phyloP scores from a whole-genome alignment of 495 filamentous ascomycete genomes.

The Hypoxylon cercidicola region DNA sequence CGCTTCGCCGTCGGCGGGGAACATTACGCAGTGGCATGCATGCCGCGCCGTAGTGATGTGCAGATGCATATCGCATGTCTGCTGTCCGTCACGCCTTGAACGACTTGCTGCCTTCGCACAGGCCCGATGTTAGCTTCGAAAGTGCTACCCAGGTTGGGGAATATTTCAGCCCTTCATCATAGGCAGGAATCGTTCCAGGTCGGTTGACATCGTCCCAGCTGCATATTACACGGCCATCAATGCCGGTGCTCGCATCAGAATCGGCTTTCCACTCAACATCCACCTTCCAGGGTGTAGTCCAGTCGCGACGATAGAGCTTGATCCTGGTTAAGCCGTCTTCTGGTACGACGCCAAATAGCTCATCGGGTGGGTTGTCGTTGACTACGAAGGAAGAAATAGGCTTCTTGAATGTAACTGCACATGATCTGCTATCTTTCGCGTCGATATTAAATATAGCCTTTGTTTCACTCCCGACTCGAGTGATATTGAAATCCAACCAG shows the following conservation, averaged over 20 bases:
- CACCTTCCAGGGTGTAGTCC: slow-evolving; percentile 79
- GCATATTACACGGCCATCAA: slow-evolving; percentile 80
- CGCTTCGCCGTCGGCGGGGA: background rate
- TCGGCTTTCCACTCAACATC: slow-evolving; percentile 72
- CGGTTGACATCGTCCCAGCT: slow-evolving; percentile 89
- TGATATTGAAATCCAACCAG: slow-evolving; percentile 73
- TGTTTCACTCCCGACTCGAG: slow-evolving; percentile 50
- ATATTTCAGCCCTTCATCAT: slow-evolving; percentile 82
- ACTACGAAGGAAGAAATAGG: slow-evolving; percentile 72
- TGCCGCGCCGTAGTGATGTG: slow-evolving; percentile 1
- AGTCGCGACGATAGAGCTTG: slow-evolving; percentile 77
- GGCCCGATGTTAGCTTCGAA: slow-evolving; percentile 77
- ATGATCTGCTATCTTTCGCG: slow-evolving; percentile 75
- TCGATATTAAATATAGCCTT: slow-evolving; percentile 67
- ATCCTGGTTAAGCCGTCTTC: slow-evolving; percentile 52
- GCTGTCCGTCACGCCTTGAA: slow-evolving; percentile 43
- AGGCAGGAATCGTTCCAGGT: slow-evolving; percentile 77
- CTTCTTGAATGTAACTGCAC: slow-evolving; percentile 70
- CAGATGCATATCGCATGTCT: slow-evolving; percentile 1
- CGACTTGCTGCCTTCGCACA: slow-evolving; percentile 75
- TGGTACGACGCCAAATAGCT: slow-evolving; percentile 67
- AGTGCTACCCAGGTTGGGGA: slow-evolving; percentile 81
- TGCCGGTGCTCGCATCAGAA: slow-evolving; percentile 43
- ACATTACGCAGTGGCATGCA: slow-evolving; percentile 3
- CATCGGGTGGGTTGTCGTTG: slow-evolving; percentile 58